Evolutionary conservation across 495 filamentous ascomycete species (phyloP), one percentile per base, ranked within the genome.

Genomic region (Aspergillus coremiiformis): DNA sequence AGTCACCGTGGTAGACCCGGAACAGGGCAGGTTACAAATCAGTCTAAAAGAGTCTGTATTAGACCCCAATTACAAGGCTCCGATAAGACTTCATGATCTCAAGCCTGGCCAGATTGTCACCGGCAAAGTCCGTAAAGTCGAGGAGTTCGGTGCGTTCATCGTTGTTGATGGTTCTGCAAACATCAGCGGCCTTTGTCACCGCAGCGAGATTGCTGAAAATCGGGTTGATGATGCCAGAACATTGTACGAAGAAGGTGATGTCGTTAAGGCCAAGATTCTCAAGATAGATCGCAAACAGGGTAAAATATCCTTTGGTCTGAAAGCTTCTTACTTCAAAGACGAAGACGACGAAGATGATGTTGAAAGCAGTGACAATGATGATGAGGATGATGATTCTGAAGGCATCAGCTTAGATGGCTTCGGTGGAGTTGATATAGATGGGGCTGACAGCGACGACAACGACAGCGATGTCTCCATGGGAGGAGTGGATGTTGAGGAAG

Each of bases 81-180:
- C 81, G 3, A 57, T 84, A 21, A 81, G 77, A 4, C 82, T 91
- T 53, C 71, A 76, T 23, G 87, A 95, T 56, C 71, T 96, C 41
- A 81, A 84, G 65, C 73, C 75, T 48, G 92, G 90, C 4, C 86
- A 91, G 64, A 71, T 86, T 19, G 75, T 98, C 22, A 94, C 86
- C 11, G 93, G 91, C 27, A 94, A 87, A 60, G 78, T 98, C 47
- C 83, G 90, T 50, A 94, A 94, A 67, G 89, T 96, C 2, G 89
- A 94, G 63, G 87, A 95, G 17, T 97, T 88, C 61, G 93, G 93
- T 61, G 91, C 90, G 8, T 97, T 97, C 68, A 86, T 98, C 60
- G 82, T 90, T 45, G 71, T 98, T 27, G 90, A 96, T 69, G 77
- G 82, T 29, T 92, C 90, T 22, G 66, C 74, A 32, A 93, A 94